These are phyloP conservation scores for Boletellus ananiceps DNA, from an alignment of 768 basidiomycete genomes.

Conservation along the genomic window DNA sequence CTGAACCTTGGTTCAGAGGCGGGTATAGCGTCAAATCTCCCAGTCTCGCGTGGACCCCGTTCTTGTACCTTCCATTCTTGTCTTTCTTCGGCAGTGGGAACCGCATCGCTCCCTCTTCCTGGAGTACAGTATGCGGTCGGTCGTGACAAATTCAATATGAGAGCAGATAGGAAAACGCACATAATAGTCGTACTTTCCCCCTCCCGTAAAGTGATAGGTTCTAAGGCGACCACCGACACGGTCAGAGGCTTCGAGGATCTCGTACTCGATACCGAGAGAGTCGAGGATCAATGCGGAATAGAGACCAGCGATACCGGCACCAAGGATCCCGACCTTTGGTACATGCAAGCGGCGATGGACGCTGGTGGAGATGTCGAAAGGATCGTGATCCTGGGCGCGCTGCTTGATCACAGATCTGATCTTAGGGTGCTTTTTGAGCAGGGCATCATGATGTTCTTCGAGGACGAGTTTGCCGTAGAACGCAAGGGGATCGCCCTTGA, in stretches of 20 bases:
- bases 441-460: slow-evolving; percentile 5
- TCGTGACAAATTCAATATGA: neutral
- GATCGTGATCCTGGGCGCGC: no score
- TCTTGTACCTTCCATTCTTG: slow-evolving; percentile 12
- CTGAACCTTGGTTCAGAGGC: slow-evolving; percentile 8
- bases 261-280: slow-evolving; percentile 37
- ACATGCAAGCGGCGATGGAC: neutral
- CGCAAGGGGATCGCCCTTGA: slow-evolving; percentile 13
- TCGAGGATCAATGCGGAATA: slow-evolving; percentile 45
- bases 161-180: slow-evolving; percentile 18
- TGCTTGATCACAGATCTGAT: neutral
- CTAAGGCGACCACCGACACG: slow-evolving; percentile 42
- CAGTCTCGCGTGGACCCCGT: slow-evolving; percentile 28
- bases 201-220: slow-evolving; percentile 37
- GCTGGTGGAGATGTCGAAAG: no score
- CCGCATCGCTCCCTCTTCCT: slow-evolving; percentile 42
- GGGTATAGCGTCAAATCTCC: slow-evolving; percentile 27
- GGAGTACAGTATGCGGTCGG: neutral
- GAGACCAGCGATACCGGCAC: slow-evolving; percentile 30
- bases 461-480: slow-evolving; percentile 13
- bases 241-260: slow-evolving; percentile 40
- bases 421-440: slow-evolving; percentile 1
- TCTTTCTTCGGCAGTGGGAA: slow-evolving; percentile 26
- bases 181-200: slow-evolving; percentile 35
- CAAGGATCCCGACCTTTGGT: slow-evolving; percentile 18